A percentile compares a stretch with the other conserved stretches of the same genome.
Conservation (phyloP, 371 early-diverging fungal species). For the Umbelopsis sp. region DNA sequence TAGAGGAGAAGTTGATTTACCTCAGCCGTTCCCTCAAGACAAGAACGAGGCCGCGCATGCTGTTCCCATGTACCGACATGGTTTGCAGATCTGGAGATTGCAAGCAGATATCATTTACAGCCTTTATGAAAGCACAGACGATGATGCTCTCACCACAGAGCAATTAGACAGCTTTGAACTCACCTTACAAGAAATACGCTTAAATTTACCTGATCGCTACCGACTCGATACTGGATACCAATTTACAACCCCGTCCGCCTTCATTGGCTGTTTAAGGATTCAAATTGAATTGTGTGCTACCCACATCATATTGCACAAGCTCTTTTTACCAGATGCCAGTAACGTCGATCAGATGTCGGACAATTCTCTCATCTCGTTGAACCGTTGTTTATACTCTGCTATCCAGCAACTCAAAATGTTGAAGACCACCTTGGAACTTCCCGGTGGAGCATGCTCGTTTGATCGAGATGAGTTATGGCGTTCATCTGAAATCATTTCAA, state of each 20-base stretch:
- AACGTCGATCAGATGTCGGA: slow-evolving; percentile 26
- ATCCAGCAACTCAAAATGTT: slow-evolving; percentile 32
- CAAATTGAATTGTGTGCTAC: slow-evolving; percentile 46
- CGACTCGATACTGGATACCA: slow-evolving; percentile 38
- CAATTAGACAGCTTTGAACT: slow-evolving; percentile 30
- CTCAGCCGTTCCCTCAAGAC: slow-evolving; percentile 39
- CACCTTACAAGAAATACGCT: slow-evolving; percentile 26
- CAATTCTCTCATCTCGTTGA: slow-evolving; percentile 34
- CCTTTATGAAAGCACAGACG: slow-evolving; percentile 26
- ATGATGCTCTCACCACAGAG: slow-evolving; percentile 29
- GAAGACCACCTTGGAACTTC: slow-evolving; percentile 32
- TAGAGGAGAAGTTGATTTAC: slow-evolving; percentile 35
- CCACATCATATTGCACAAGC: slow-evolving; percentile 41
- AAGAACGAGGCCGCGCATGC: slow-evolving; percentile 37
- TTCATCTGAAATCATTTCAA: slow-evolving; percentile 36
- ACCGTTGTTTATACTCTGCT: slow-evolving; percentile 35
- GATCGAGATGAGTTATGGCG: slow-evolving; percentile 47
- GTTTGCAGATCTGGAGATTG: slow-evolving; percentile 32
- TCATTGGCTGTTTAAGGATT: slow-evolving; percentile 38
- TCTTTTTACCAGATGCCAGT: slow-evolving; percentile 39
- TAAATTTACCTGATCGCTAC: slow-evolving; percentile 30
- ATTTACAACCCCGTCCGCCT: slow-evolving; percentile 36
- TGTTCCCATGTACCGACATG: slow-evolving; percentile 29
- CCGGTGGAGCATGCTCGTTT: slow-evolving; percentile 34
- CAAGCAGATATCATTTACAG: slow-evolving; percentile 33